These are phyloP conservation scores for Penicillium crustosum DNA, from an alignment of 2,329 filamentous ascomycete genomes.

Conservation along the genomic window DNA sequence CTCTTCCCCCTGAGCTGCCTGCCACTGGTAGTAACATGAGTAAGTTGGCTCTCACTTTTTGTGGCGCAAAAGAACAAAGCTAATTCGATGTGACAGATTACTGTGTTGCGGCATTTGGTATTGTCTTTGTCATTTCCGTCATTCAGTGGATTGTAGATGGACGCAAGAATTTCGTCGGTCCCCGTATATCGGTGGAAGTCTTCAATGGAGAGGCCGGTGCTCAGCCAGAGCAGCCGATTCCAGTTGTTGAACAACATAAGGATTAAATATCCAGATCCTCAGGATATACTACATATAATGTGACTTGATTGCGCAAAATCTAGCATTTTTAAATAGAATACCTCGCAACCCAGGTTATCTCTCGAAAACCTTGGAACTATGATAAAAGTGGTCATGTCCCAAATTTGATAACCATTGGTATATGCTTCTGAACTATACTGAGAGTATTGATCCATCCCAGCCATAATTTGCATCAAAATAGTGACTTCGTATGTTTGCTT, in stretches of 20 bases:
- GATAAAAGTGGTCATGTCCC: neutral
- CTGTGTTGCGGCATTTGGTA: conserved; percentile 55
- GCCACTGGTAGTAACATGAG: conserved; percentile 70
- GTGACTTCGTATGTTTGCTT: neutral
- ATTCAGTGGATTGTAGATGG: conserved; percentile 63
- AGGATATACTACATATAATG: neutral
- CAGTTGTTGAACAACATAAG: conserved; percentile 19
- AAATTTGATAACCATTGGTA: neutral
- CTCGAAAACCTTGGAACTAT: no score
- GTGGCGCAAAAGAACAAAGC: neutral
- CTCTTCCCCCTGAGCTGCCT: conserved; percentile 67
- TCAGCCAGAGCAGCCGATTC: conserved; percentile 20
- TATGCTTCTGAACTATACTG: neutral
- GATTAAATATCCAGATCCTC: neutral
- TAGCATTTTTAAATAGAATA: neutral
- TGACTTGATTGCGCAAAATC: neutral
- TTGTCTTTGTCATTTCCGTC: conserved; percentile 57
- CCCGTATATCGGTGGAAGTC: conserved; percentile 46
- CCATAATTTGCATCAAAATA: no score
- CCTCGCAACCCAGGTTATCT: neutral
- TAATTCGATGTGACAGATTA: conserved; percentile 34
- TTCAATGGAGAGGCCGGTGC: conserved; percentile 25
- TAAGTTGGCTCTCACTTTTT: conserved; percentile 33
- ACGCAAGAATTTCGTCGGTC: conserved; percentile 60
- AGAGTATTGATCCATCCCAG: neutral